These are phyloP conservation scores for Codiaeum variegatum DNA, from an alignment of 441 rosid species.

Conservation along the genomic window DNA sequence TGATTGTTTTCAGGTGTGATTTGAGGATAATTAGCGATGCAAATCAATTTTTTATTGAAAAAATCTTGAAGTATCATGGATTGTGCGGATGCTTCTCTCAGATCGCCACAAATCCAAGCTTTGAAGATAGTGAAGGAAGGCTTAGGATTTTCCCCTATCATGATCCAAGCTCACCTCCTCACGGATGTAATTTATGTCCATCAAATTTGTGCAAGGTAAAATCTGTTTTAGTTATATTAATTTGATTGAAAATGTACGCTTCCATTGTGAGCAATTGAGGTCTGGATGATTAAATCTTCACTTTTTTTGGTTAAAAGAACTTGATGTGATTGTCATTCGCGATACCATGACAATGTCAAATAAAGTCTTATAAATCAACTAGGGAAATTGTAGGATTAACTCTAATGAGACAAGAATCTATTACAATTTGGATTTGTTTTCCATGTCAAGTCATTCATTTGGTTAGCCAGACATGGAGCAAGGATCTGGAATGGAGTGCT, in stretches of 20 bases:
- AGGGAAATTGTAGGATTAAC: background rate
- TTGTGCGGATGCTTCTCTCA: conserved; percentile 63
- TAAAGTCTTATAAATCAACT: background rate
- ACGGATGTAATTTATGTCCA: conserved; percentile 65
- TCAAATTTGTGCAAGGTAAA: conserved; percentile 77
- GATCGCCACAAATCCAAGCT: conserved; percentile 55
- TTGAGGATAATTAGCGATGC: conserved; percentile 82
- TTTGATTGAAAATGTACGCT: no score
- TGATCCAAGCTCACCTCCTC: conserved; percentile 37
- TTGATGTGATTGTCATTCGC: background rate
- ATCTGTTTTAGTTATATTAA: background rate
- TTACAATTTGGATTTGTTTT: background rate
- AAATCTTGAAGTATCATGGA: conserved; percentile 60
- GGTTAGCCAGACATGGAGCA: background rate
- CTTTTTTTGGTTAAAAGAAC: no score
- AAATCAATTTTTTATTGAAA: conserved; percentile 71
- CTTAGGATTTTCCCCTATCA: conserved; percentile 60
- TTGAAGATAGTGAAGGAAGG: conserved; percentile 50
- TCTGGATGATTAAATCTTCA: no score
- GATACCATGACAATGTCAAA: background rate
- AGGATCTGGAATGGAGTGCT: conserved; percentile 1
- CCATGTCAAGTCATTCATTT: background rate
- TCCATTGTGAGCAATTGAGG: no score
- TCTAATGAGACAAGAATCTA: background rate
- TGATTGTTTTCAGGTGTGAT: conserved; percentile 56